phyloP scores from a whole-genome alignment of 176 grass and related monocot genomes.

The Typha latifolia region DNA sequence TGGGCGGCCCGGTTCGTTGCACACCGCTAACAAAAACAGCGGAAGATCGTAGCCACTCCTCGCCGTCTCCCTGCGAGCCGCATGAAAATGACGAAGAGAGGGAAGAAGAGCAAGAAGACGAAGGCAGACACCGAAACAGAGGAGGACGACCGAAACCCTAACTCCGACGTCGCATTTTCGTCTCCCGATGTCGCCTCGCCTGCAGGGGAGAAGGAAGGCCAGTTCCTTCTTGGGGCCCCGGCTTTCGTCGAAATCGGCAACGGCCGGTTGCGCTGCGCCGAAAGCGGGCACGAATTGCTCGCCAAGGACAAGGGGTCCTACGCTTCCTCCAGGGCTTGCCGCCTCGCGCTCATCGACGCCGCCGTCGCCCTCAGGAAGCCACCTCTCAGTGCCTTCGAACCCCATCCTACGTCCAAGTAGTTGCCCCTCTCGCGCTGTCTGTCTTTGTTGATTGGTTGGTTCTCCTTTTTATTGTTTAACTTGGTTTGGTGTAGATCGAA shows the following conservation, averaged over 20 bases:
- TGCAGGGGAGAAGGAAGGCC: conserved; percentile 56
- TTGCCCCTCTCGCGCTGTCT: conserved; percentile 1
- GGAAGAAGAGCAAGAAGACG: neutral
- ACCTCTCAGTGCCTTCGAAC: conserved; percentile 75
- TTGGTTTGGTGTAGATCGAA: conserved; percentile 38
- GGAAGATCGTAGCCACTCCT: no score
- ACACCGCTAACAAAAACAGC: no score
- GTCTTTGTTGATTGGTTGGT: neutral
- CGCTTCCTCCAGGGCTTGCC: conserved; percentile 53
- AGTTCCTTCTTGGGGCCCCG: conserved; percentile 62
- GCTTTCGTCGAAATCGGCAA: conserved; percentile 59
- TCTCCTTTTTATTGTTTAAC: neutral
- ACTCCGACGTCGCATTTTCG: neutral
- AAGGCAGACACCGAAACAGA: neutral
- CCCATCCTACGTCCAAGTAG: conserved; percentile 64
- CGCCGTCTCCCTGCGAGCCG: no score
- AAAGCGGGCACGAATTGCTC: conserved; percentile 81
- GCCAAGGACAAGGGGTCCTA: conserved; percentile 73
- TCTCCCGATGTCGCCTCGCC: neutral
- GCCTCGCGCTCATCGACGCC: conserved; percentile 72
- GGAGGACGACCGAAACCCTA: neutral
- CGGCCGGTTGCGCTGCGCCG: conserved; percentile 60
- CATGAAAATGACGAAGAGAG: neutral
- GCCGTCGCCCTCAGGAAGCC: conserved; percentile 52
- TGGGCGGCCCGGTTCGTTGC: no score